Conservation (phyloP, 2,329 filamentous ascomycete genomes). For the Colletotrichum orbiculare region DNA sequence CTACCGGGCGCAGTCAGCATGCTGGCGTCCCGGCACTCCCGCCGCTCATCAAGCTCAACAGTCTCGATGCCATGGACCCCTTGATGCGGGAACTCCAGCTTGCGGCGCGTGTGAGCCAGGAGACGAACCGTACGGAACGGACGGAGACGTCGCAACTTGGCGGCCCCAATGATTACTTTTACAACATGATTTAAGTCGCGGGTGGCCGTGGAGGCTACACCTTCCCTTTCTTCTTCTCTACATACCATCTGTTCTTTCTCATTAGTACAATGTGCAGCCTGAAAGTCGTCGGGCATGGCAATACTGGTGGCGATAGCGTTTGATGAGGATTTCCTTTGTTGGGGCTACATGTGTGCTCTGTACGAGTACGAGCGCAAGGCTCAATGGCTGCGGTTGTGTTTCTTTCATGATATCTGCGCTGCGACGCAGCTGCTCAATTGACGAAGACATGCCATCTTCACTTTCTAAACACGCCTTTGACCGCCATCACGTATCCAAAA, state of each 20-base stretch:
- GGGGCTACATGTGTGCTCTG: background rate
- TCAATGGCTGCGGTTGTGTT: background rate
- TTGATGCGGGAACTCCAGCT: slow-evolving; percentile 55
- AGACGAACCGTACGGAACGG: slow-evolving; percentile 21
- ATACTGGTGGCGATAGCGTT: background rate
- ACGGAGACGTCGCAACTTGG: slow-evolving; percentile 8
- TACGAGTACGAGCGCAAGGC: background rate
- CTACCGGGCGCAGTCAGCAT: slow-evolving; percentile 1
- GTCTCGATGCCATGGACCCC: slow-evolving; percentile 55
- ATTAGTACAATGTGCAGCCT: background rate
- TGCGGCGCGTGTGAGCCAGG: slow-evolving; percentile 34
- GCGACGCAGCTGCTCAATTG: background rate
- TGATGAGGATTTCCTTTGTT: slow-evolving; percentile 8
- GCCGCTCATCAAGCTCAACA: slow-evolving; percentile 33
- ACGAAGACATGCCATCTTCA: too few species aligned
- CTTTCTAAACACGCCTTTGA: too few species aligned
- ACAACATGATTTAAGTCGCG: slow-evolving; percentile 27
- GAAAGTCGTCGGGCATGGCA: background rate
- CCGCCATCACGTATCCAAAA: too few species aligned
- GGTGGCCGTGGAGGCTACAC: slow-evolving; percentile 9
- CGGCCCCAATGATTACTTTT: slow-evolving; percentile 15
- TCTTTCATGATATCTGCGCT: background rate
- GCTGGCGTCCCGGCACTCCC: background rate
- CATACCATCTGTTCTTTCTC: background rate
- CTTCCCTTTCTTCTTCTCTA: background rate